These are phyloP conservation scores for Tricholoma furcatifolium DNA, from an alignment of 768 basidiomycete genomes.

Conservation along the genomic window DNA sequence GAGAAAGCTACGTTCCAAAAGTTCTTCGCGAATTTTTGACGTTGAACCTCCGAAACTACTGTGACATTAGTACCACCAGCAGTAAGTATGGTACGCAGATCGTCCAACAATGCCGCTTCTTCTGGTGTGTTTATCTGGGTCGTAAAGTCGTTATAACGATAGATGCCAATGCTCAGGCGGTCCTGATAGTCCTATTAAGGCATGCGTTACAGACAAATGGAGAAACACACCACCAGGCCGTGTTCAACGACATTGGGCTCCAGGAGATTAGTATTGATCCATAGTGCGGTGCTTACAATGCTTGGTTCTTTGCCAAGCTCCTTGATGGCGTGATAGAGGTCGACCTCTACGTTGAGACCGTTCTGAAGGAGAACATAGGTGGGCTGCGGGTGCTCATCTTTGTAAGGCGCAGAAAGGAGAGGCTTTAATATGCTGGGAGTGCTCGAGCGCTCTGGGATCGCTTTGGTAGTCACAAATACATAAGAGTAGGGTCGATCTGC, in stretches of 20 bases:
- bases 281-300: slow-evolving; percentile 55
- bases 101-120: slow-evolving; percentile 41
- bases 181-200: slow-evolving; percentile 35
- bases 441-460: slow-evolving; percentile 60
- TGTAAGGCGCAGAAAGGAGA: slow-evolving; percentile 48
- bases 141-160: slow-evolving; percentile 42
- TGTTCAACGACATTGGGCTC: slow-evolving; percentile 50
- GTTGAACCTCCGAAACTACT: slow-evolving; percentile 59
- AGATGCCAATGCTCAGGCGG: slow-evolving; percentile 51
- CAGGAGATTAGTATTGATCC: slow-evolving; percentile 50
- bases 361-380: slow-evolving; percentile 69
- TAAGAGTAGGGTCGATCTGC: slow-evolving; percentile 60
- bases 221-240: slow-evolving; percentile 44
- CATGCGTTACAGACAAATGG: not conserved
- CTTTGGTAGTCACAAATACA: slow-evolving; percentile 70
- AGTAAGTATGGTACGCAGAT: slow-evolving; percentile 43
- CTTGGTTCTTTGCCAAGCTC: slow-evolving; percentile 41
- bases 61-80: slow-evolving; percentile 46
- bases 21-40: slow-evolving; percentile 61
- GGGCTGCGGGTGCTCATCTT: slow-evolving; percentile 46
- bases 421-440: slow-evolving; percentile 58
- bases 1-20: slow-evolving; percentile 63
- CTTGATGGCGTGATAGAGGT: slow-evolving; percentile 55
- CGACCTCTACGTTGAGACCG: slow-evolving; percentile 67
- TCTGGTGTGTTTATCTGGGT: slow-evolving; percentile 40